Conservation (phyloP, 176 grass and related monocot genomes). For the Oryza glaberrima region DNA sequence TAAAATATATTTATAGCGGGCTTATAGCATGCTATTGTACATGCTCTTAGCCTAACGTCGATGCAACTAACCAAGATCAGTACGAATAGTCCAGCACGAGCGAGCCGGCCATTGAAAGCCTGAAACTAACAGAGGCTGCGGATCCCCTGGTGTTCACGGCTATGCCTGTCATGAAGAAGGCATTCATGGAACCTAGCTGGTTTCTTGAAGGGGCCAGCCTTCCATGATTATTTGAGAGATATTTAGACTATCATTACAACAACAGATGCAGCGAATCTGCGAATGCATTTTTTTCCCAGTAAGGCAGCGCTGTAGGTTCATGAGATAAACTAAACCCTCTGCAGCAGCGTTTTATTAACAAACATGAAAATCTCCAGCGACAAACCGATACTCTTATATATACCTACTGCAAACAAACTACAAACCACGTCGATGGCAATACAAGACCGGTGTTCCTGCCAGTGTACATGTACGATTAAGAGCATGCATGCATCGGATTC, state of each 20-base stretch:
- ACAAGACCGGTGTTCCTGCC: neutral
- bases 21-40: too few relatives aligned
- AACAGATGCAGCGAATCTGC: neutral
- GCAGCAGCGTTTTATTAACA: neutral
- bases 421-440: neutral
- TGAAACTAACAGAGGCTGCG: neutral
- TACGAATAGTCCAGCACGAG: neutral
- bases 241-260: too few relatives aligned
- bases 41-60: neutral
- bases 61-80: neutral
- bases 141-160: neutral
- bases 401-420: neutral
- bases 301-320: neutral
- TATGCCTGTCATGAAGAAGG: neutral
- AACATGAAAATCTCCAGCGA: neutral
- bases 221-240: neutral
- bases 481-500: neutral
- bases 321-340: too few relatives aligned
- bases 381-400: neutral
- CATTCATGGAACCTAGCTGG: conserved; percentile 36
- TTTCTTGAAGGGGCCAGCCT: neutral
- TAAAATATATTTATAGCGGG: too few relatives aligned
- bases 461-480: neutral
- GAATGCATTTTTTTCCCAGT: neutral
- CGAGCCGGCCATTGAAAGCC: neutral